Percentiles rank a stretch among this genome's conserved stretches.
Evolutionary conservation across 768 basidiomycete genomes (phyloP).

Genomic region (Pilatotrama ljubarskyi): DNA sequence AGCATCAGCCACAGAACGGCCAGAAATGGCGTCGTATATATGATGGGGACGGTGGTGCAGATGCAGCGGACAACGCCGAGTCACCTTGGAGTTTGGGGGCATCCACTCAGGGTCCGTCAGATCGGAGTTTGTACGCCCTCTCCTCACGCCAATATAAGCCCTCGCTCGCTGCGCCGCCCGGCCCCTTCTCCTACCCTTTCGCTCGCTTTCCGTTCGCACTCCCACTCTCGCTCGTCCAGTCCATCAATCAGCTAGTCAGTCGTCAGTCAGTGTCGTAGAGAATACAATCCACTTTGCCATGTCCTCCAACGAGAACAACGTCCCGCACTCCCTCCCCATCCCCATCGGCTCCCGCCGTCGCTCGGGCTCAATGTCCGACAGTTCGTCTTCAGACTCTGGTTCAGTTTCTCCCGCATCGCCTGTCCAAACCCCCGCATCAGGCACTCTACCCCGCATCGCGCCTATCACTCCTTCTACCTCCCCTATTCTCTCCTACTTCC

Average conservation of each 20-base stretch:
- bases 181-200: constrained; percentile 9
- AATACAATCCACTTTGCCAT: constrained; percentile 14
- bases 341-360: constrained; percentile 57
- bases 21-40: not conserved
- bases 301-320: constrained; percentile 28
- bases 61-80: constrained; percentile 10
- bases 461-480: constrained; percentile 60
- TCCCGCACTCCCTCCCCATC: constrained; percentile 67
- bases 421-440: constrained; percentile 51
- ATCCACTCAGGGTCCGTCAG: constrained; percentile 17
- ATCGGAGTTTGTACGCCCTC: constrained; percentile 17
- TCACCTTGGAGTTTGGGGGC: constrained; percentile 9
- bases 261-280: not conserved
- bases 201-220: not conserved
- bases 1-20: not conserved
- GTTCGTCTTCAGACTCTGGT: constrained; percentile 22
- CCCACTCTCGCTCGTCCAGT: not conserved
- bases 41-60: constrained; percentile 10
- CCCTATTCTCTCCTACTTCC: constrained; percentile 70
- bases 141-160: constrained; percentile 14
- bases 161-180: not conserved
- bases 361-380: constrained; percentile 56
- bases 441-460: constrained; percentile 43
- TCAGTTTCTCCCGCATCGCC: constrained; percentile 49
- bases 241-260: too few relatives aligned